Evolutionary conservation across 305 asterid genomes (phyloP), one percentile per base, ranked within the genome.

Genomic region (Galium porrigens): DNA sequence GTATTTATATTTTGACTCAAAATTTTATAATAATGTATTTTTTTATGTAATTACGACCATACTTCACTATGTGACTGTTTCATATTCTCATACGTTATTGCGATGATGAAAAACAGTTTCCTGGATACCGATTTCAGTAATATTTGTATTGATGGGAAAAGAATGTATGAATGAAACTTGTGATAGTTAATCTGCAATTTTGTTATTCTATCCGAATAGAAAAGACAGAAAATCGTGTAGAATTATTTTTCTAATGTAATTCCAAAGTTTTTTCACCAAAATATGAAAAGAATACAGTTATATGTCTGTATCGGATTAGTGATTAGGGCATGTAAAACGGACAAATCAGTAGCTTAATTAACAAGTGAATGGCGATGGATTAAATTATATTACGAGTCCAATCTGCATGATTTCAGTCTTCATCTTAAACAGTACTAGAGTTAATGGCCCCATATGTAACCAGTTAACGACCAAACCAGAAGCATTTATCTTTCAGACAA

Each of bases 221-320:
- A 41, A 18, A 30, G 58, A 30, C 65, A 67, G 22, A 7, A 27
- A 27, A 27, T 27, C 1, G 29, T 27, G 37, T 33, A 33, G 37
- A 33, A 33, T 1, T 33, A 33, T 0, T 39, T 39, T 39, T 9
- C 1, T 39, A 33, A 33, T 39, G 46, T 1, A 9, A 7, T 39
- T 9, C 17, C 20, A 46, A 46, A 14, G n/a, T 3, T 46, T 11
- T 46, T 2, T 12, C 52, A 0, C 2, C 20, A 0, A 46, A 15
- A 46, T 1, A 46, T 12, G 7, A n/a, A 49, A 6, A 18, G 0
- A 52, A 49, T 27, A 36, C 55, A 68, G 44, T 61, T 51, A 36
- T 30, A 36, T 51, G 62, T 68, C 61, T 17, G 3, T 68, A 12
- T 64, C 68, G 30, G 2, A 22, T 60, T 33, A 14, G 41, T 33